A percentile compares a stretch with the other conserved stretches of the same genome.
These are phyloP conservation scores for Moringa oleifera DNA, from an alignment of 345 rosid genomes.

Conservation along the genomic window DNA sequence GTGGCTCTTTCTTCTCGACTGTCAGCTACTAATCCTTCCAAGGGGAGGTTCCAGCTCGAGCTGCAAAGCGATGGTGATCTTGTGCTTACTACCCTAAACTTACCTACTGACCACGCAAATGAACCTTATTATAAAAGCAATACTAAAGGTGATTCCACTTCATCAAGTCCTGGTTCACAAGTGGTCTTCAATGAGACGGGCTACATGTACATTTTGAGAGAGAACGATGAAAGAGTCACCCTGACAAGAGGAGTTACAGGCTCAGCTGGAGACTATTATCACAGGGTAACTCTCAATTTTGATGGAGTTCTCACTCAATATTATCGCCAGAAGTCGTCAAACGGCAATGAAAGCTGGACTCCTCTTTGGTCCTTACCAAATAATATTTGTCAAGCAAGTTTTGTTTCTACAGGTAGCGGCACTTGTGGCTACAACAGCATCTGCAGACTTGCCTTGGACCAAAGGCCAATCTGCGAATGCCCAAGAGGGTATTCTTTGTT, in stretches of 20 bases:
- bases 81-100: constrained; percentile 16
- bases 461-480: constrained; percentile 43
- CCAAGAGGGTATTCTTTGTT: constrained; percentile 33
- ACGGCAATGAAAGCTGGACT: no score
- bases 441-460: constrained; percentile 29
- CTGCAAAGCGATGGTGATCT: constrained; percentile 35
- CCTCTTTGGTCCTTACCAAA: constrained; percentile 21
- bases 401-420: constrained; percentile 27
- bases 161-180: constrained; percentile 25
- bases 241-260: neutral
- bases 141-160: no score
- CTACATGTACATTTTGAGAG: constrained; percentile 25
- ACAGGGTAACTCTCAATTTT: constrained; percentile 38
- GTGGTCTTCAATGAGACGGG: constrained; percentile 48
- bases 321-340: constrained; percentile 40
- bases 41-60: constrained; percentile 28
- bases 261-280: constrained; percentile 25
- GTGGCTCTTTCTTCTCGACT: constrained; percentile 19
- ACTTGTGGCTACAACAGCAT: constrained; percentile 59
- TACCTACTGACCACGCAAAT: constrained; percentile 11
- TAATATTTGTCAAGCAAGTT: constrained; percentile 34
- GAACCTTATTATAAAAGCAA: constrained; percentile 27
- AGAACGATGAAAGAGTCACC: constrained; percentile 18
- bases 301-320: constrained; percentile 57
- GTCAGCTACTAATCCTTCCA: constrained; percentile 23